These are phyloP conservation scores for Chrysoporthe austroafricana DNA, from an alignment of 2,329 filamentous ascomycete species.

Conservation along the genomic window DNA sequence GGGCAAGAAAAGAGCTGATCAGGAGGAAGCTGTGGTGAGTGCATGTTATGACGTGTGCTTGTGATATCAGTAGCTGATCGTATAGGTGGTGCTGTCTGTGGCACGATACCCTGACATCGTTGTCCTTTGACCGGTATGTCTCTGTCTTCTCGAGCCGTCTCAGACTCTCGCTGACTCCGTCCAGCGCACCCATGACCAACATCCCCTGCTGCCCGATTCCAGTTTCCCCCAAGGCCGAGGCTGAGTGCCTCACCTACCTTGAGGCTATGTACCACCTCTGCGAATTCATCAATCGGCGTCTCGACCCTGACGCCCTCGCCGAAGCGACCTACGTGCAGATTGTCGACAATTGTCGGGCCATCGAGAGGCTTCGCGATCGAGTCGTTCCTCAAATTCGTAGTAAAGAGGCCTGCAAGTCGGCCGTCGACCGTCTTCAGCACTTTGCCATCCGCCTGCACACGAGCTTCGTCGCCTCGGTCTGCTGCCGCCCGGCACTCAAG, in stretches of 20 bases:
- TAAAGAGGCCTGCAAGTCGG: conserved; percentile 67
- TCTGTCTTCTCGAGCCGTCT: background rate
- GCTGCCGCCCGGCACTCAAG: conserved; percentile 65
- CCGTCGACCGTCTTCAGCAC: conserved; percentile 65
- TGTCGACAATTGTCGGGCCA: conserved; percentile 59
- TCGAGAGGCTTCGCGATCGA: conserved; percentile 55
- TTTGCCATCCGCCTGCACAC: conserved; percentile 68
- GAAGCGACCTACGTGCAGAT: conserved; percentile 59
- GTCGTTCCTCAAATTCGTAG: conserved; percentile 57
- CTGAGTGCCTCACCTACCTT: conserved; percentile 60
- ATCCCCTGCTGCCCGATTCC: conserved; percentile 61
- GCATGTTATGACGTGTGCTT: background rate
- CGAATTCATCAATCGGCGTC: conserved; percentile 60
- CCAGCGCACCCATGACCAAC: conserved; percentile 65
- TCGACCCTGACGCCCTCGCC: conserved; percentile 58
- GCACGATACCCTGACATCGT: conserved; percentile 68
- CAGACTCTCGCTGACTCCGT: conserved; percentile 6
- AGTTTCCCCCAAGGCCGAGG: conserved; percentile 44
- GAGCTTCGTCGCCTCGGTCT: conserved; percentile 67
- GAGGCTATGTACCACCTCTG: conserved; percentile 70
- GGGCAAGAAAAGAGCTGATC: conserved; percentile 57
- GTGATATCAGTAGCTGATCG: conserved; percentile 29
- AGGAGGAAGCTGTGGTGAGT: conserved; percentile 59
- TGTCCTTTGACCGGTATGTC: conserved; percentile 65
- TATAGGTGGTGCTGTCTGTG: conserved; percentile 64